These are phyloP conservation scores for Porodaedalea pini DNA, from an alignment of 1,284 basidiomycete genomes.

Conservation along the genomic window DNA sequence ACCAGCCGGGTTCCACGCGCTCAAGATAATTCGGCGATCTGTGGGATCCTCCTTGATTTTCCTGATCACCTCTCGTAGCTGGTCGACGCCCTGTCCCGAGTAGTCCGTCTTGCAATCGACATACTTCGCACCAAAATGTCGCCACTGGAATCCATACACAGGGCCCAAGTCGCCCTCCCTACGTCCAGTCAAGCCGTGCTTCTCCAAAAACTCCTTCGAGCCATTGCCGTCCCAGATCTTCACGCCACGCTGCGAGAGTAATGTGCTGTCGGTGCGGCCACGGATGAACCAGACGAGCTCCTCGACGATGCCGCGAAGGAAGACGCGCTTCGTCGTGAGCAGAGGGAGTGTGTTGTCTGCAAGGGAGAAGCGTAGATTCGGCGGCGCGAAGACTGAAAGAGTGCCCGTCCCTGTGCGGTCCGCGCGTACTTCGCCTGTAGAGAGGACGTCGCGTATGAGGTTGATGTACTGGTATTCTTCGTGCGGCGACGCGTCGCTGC, in stretches of 20 bases:
- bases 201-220: slow-evolving; percentile 81
- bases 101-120: slow-evolving; percentile 82
- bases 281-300: slow-evolving; percentile 95
- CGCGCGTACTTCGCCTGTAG: slow-evolving; percentile 70
- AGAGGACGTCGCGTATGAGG: slow-evolving; percentile 74
- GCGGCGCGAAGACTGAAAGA: slow-evolving; percentile 85
- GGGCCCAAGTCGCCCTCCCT: slow-evolving; percentile 92
- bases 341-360: slow-evolving; percentile 74
- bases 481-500: slow-evolving; percentile 34
- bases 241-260: slow-evolving; percentile 80
- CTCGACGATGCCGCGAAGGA: slow-evolving; percentile 87
- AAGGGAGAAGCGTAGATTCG: slow-evolving; percentile 83
- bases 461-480: slow-evolving; percentile 87
- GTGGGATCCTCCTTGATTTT: slow-evolving; percentile 95
- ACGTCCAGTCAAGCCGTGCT: slow-evolving; percentile 79
- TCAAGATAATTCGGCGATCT: slow-evolving; percentile 92
- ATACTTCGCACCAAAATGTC: slow-evolving; percentile 94
- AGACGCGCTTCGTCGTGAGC: slow-evolving; percentile 94
- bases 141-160: slow-evolving; percentile 98
- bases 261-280: slow-evolving; percentile 80
- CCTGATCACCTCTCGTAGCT: slow-evolving; percentile 81
- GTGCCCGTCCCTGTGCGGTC: slow-evolving; percentile 95
- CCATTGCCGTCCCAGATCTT: slow-evolving; percentile 99
- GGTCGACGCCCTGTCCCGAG: slow-evolving; percentile 88
- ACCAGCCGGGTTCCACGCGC: slow-evolving; percentile 98